Base-by-base conservation (phyloP, 805 yeast species). In the Ogataea trehaloabstinens region DNA sequence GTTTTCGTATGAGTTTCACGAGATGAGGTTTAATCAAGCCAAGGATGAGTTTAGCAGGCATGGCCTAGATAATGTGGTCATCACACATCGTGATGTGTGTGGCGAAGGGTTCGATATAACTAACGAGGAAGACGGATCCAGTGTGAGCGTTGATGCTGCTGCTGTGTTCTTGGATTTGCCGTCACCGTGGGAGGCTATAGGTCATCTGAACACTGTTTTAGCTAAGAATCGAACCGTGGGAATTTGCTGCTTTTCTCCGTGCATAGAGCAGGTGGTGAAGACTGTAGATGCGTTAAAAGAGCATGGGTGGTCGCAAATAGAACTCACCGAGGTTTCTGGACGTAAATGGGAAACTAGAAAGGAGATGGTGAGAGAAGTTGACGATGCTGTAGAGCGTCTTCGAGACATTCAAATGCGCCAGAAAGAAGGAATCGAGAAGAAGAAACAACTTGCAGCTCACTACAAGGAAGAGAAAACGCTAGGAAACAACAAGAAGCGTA, bases 131-230 rank as follows among this genome's bases (percentile, higher is more conserved):
- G 62, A 73, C 29, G 95, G 88, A 0, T 81, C 82, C 40, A 80
- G 82, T 2, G 77, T 91, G 7, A n/a, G 8, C 15, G 40, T 83
- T n/a, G 63, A 73, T 28, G 95, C 89, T 0, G 82, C 82, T 40
- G 80, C 82, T 2, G 77, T 93, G 0, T 93, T 93, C 55, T 70
- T 93, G 46, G 99, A 93, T 59, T 71, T 93, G 34, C 99, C 99
- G 3, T 81, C 96, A 4, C 99, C 99, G 6, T 91, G 98, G 97
- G 80, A 79, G 25, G 99, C 99, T 5, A 84, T 93, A 37, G 87
- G 88, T 5, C 82, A 84, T 61, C 64, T 91, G 32, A 64, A 70
- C 10, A 36, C 51, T 2, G 95, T 85, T 1, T 71, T 85, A 12
- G 65, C 84, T 6, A 60, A 66, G 6, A 64, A 64, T 15, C 67